Base-by-base conservation (phyloP, 2,329 filamentous ascomycete species). In the Colletotrichum sp. region DNA sequence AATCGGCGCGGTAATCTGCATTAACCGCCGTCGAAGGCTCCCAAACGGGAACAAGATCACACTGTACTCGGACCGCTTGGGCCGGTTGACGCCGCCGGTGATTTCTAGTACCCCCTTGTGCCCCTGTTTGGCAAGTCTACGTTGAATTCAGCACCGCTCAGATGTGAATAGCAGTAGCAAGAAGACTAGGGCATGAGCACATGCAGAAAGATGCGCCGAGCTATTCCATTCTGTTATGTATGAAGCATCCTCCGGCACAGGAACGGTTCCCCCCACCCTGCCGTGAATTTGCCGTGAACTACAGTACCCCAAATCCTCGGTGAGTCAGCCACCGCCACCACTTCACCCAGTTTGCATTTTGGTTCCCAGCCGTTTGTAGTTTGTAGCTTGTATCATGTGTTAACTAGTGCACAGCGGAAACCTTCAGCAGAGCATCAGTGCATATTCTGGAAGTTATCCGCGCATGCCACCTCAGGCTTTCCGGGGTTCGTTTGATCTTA, bases 71-170 rank as follows among this genome's bases (percentile, higher is more conserved):
- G 39, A 44, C 16, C 16, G 16, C 39, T 39, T 44, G 16, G 39
- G 36, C 16, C 39, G 39, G 39, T 44, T 44, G 16, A 44, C 36
- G 36, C 36, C 36, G 36, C 36, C 36, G 16, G 36, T 44, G 8
- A 44, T 44, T 44, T 44, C 39, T n/a, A n/a, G 18, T 44, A 10
- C 0, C 36, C 36, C 36, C 15, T 2, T 16, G 15, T 8, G 34
- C 34, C 36, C 15, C 36, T 49, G 44, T 49, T 13, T 49, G 18
- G 39, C 18, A 49, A 7, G 44, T 44, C 39, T 44, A n/a, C 8
- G 16, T 44, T 44, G 39, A 2, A n/a, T n/a, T 1, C 39, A 18
- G 39, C 16, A n/a, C 1, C 18, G 1, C 1, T n/a, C 18, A 21
- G 18, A 12, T 21, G 1, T 21, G 18, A 3, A 49, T 21, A 4